Evolutionary conservation across 1,139 yeast genomes (phyloP).

Genomic region (Pneumocystis murina): DNA sequence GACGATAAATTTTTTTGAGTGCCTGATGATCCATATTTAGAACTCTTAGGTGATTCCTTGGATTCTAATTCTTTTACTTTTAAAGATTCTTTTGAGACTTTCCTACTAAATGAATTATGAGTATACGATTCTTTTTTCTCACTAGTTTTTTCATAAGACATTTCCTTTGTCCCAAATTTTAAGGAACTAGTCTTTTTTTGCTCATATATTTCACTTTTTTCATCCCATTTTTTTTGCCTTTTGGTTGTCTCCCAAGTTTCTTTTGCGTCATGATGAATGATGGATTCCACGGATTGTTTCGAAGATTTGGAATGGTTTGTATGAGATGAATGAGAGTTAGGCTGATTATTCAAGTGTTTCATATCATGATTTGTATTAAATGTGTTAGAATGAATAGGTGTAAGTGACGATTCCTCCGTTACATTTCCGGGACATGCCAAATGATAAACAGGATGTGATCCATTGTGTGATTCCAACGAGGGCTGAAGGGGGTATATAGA

Average conservation of each 20-base stretch:
- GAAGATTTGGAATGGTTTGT: background rate
- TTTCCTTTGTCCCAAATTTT: background rate
- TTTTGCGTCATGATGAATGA: background rate
- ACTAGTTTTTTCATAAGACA: background rate
- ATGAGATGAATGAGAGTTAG: background rate
- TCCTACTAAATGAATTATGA: background rate
- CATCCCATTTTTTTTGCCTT: background rate
- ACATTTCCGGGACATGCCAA: background rate
- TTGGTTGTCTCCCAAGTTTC: background rate
- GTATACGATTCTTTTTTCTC: background rate
- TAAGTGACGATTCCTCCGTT: background rate
- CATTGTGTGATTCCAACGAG: background rate
- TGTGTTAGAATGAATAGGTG: background rate
- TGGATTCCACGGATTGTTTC: background rate
- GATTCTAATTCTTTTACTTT: background rate
- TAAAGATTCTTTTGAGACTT: background rate
- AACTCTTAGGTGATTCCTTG: background rate
- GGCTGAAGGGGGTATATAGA: background rate
- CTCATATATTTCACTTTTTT: background rate
- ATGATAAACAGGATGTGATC: background rate
- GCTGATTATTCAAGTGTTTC: background rate
- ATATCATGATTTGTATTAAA: background rate
- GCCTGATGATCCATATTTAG: background rate
- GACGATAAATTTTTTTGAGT: background rate
- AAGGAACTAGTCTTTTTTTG: background rate